These are phyloP conservation scores for Tetrahymena elliotti DNA, from an alignment of 73 alveolate genomes.

Conservation along the genomic window DNA sequence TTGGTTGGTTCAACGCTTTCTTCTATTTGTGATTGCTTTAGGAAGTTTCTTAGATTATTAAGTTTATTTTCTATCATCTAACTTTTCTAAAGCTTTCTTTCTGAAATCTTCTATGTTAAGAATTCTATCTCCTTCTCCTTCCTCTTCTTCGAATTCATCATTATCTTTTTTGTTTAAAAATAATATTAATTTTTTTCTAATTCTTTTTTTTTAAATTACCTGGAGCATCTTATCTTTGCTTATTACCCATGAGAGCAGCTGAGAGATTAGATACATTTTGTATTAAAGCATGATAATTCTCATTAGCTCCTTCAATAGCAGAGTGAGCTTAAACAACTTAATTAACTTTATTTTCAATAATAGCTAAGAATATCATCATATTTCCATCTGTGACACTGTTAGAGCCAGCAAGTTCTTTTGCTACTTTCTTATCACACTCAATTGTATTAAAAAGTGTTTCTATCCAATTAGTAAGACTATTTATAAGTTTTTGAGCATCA, in stretches of 20 bases:
- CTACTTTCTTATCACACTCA: constrained; percentile 56
- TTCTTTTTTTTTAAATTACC: background rate
- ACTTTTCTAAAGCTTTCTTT: constrained; percentile 31
- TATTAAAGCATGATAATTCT: background rate
- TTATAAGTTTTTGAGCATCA: constrained; percentile 67
- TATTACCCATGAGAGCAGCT: background rate
- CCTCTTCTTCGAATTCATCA: constrained; percentile 43
- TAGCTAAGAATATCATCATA: constrained; percentile 61
- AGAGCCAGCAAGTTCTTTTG: constrained; percentile 51
- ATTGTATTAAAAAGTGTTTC: constrained; percentile 57
- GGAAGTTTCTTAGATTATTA: background rate
- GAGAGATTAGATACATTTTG: background rate
- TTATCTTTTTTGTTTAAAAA: background rate
- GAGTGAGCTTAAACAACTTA: constrained; percentile 44
- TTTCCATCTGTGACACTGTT: constrained; percentile 65
- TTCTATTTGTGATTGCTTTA: background rate
- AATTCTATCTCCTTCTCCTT: constrained; percentile 35
- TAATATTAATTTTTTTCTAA: too few relatives aligned
- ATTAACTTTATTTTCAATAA: constrained; percentile 69
- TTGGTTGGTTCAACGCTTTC: background rate
- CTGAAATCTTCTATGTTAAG: constrained; percentile 26
- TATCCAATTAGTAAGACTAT: constrained; percentile 47
- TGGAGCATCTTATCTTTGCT: background rate
- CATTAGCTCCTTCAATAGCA: background rate
- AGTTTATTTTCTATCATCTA: constrained; percentile 12